Evolutionary conservation across 257 asterid genomes (phyloP), one percentile per base, ranked within the genome.

Genomic region (Galeopsis tetrahit): DNA sequence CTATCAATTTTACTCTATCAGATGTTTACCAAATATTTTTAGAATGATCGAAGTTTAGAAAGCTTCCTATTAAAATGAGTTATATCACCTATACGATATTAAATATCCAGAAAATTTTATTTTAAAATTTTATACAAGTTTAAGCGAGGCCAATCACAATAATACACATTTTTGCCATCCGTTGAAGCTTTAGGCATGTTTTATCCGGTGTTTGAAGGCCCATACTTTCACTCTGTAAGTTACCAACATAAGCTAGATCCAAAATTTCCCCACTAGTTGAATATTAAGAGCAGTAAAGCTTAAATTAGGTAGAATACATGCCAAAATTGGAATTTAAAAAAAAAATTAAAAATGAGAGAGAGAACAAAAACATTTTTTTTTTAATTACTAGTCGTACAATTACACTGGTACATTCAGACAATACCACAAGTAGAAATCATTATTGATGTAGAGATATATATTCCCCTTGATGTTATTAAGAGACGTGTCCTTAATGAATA

Each of bases 11-110:
- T 15, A 15, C 34, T 60, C 67, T 61, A 36, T 14, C 53, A 28
- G 42, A 70, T 53, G 40, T 55, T 53, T 56, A 40, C 28, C 42
- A 69, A 36, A 68, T 53, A 68, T 6, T 34, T 44, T 39, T 55
- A 28, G 31, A 17, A 68, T 35, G 60, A 52, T 36, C 28, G 7
- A 7, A 2, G 40, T 10, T 55, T 10, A 17, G 10, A 40, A 55
- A 11, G 13, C 46, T 42, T 42, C 7, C 46, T 1, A 40, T 4
- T 39, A 70, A 42, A 69, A 32, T 11, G 10, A 8, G 75, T 70
- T 38, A 56, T 9, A 11, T 7, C 53, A 11, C 58, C 57, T 69
- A 13, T 10, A 21, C 1, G 28, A 69, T 34, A 60, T 43, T 4
- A 1, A 21, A 61, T 34, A 48, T 7, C 49, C 14, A 44, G 40